These are phyloP conservation scores for Cutaneotrichosporon daszewskae DNA, from an alignment of 1,284 basidiomycete genomes.

Conservation along the genomic window DNA sequence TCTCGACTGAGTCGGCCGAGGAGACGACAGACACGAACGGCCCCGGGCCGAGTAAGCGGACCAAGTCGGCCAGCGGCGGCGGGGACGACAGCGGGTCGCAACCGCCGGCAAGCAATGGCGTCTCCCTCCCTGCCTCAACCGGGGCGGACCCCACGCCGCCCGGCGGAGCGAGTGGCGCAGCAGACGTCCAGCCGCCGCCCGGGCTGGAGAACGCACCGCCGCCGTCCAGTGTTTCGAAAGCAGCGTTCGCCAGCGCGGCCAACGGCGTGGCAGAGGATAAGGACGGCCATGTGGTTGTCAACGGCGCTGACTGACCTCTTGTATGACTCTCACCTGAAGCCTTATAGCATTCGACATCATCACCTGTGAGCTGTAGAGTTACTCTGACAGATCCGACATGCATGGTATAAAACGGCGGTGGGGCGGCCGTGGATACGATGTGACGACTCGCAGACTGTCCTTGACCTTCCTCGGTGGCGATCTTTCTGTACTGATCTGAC, in stretches of 20 bases:
- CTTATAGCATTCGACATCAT: too few species aligned
- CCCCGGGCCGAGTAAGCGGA: conserved; percentile 40
- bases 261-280: conserved; percentile 32
- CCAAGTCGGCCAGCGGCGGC: conserved; percentile 25
- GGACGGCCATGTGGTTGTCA: conserved; percentile 6
- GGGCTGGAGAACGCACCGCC: conserved; percentile 34
- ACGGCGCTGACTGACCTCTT: too few species aligned
- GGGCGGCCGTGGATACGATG: too few species aligned
- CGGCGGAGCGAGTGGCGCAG: conserved; percentile 7
- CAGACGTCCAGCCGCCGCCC: conserved; percentile 31
- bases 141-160: conserved; percentile 29
- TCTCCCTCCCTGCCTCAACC: conserved; percentile 14
- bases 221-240: conserved; percentile 30
- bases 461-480: too few species aligned
- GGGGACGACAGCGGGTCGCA: background rate
- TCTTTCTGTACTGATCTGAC: conserved; percentile 1
- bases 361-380: too few species aligned
- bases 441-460: too few species aligned
- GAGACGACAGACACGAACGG: conserved; percentile 23
- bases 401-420: too few species aligned
- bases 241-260: conserved; percentile 37
- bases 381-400: too few species aligned
- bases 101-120: background rate
- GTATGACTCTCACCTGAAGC: too few species aligned
- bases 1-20: conserved; percentile 18